Conservation (phyloP, 371 early-diverging fungal species). For the Mortierella sp. region DNA sequence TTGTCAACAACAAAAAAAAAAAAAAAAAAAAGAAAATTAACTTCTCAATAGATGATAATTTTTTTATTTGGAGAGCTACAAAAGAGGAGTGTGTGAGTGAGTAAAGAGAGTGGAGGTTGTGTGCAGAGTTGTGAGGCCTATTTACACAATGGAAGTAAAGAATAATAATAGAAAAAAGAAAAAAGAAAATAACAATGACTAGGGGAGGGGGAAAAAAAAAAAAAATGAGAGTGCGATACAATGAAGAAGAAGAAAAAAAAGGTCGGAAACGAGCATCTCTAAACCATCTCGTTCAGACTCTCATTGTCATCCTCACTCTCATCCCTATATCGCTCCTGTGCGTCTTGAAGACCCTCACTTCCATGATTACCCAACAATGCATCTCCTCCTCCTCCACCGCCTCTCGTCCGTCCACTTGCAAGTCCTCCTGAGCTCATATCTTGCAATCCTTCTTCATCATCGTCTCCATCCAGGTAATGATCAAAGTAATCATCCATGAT, state of each 20-base stretch:
- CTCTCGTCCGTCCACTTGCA: neutral
- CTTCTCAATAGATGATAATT: no score
- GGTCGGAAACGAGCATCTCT: neutral
- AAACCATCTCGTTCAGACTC: conserved; percentile 30
- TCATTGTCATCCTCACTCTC: conserved; percentile 24
- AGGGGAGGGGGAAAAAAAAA: neutral
- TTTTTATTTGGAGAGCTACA: no score
- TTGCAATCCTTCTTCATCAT: conserved; percentile 21
- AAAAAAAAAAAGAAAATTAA: neutral
- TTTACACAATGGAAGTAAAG: neutral
- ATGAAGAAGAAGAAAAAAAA: neutral
- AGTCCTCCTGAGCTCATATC: conserved; percentile 7
- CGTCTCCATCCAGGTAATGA: conserved; percentile 52
- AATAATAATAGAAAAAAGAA: neutral
- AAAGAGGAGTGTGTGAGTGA: neutral
- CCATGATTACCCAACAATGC: neutral
- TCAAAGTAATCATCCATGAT: conserved; percentile 54
- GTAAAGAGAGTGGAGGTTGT: no score
- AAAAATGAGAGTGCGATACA: neutral
- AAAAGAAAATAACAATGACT: neutral
- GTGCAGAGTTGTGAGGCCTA: neutral
- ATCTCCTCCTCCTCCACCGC: neutral
- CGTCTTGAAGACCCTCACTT: conserved; percentile 32
- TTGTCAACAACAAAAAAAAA: neutral
- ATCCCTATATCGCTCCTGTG: conserved; percentile 45